Evolutionary conservation across 2,329 filamentous ascomycete genomes (phyloP).

Genomic region (Sporothrix protearum): DNA sequence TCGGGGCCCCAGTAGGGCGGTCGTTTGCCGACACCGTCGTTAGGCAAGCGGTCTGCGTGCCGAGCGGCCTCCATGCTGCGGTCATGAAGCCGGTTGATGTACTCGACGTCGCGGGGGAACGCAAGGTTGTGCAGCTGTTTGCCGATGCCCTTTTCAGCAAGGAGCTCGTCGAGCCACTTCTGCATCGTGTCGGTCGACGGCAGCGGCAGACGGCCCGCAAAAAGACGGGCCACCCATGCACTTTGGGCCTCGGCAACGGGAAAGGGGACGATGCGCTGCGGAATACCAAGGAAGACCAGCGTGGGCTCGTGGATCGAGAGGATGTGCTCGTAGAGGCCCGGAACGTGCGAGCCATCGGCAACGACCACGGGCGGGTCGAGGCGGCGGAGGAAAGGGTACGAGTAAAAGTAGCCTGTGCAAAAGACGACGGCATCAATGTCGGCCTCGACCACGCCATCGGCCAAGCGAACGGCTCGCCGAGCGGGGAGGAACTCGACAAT

Average conservation of each 20-base stretch:
- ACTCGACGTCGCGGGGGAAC: conserved; percentile 54
- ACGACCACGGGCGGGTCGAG: conserved; percentile 49
- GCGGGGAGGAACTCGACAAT: conserved; percentile 47
- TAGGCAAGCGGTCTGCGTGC: conserved; percentile 33
- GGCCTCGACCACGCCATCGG: conserved; percentile 53
- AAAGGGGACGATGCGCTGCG: conserved; percentile 69
- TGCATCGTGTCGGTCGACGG: conserved; percentile 38
- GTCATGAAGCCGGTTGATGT: conserved; percentile 56
- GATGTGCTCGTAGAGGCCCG: conserved; percentile 42
- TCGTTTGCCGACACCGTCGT: conserved; percentile 38
- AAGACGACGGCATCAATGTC: conserved; percentile 62
- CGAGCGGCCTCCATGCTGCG: conserved; percentile 43
- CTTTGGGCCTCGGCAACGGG: conserved; percentile 66
- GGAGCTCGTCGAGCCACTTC: background rate
- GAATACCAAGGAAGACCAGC: conserved; percentile 60
- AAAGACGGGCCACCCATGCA: conserved; percentile 63
- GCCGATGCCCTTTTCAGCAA: conserved; percentile 18
- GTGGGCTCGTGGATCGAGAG: conserved; percentile 67
- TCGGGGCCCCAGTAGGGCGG: conserved; percentile 42
- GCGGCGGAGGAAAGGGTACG: conserved; percentile 63
- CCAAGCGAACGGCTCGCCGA: conserved; percentile 54
- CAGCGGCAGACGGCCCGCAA: conserved; percentile 57
- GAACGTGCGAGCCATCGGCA: conserved; percentile 50
- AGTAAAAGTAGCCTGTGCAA: conserved; percentile 70
- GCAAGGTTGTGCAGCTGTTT: conserved; percentile 37